phyloP scores from a whole-genome alignment of 371 early-diverging fungal genomes.

The Rhizopus sp. region DNA sequence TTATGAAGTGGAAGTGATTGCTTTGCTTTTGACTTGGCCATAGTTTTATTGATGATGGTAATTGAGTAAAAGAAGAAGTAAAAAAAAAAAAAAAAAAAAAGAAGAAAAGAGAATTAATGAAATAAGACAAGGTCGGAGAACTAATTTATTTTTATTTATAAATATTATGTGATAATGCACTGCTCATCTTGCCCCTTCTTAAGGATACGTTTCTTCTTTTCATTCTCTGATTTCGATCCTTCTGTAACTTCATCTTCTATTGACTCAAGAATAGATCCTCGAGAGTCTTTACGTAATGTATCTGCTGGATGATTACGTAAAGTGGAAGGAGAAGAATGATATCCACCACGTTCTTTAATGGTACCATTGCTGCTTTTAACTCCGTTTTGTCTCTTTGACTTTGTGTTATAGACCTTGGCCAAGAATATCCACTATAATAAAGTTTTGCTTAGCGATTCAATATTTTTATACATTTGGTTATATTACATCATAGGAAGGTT shows the following conservation, averaged over 20 bases:
- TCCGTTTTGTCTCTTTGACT: constrained; percentile 9
- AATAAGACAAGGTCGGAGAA: background rate
- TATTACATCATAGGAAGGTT: constrained; percentile 48
- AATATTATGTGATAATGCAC: constrained; percentile 10
- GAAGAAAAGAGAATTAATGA: constrained; percentile 6
- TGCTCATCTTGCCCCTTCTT: constrained; percentile 14
- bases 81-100: constrained; percentile 9
- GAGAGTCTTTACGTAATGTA: constrained; percentile 35
- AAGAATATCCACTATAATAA: constrained; percentile 21
- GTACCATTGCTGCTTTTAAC: constrained; percentile 11
- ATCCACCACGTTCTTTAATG: constrained; percentile 8
- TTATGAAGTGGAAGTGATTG: constrained; percentile 79
- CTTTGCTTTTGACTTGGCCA: constrained; percentile 50
- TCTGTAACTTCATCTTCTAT: constrained; percentile 27
- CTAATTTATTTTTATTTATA: constrained; percentile 5
- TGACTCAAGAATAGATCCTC: constrained; percentile 33
- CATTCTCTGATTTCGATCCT: background rate
- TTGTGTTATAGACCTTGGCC: constrained; percentile 22
- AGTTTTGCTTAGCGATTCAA: background rate
- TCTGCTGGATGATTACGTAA: constrained; percentile 37
- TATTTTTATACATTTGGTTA: background rate
- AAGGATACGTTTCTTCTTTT: background rate
- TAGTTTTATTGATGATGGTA: constrained; percentile 1
- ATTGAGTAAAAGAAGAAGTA: background rate
- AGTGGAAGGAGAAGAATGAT: constrained; percentile 6